Evolutionary conservation across 176 grass and related monocot genomes (phyloP).

Genomic region (Oryza rufipogon): DNA sequence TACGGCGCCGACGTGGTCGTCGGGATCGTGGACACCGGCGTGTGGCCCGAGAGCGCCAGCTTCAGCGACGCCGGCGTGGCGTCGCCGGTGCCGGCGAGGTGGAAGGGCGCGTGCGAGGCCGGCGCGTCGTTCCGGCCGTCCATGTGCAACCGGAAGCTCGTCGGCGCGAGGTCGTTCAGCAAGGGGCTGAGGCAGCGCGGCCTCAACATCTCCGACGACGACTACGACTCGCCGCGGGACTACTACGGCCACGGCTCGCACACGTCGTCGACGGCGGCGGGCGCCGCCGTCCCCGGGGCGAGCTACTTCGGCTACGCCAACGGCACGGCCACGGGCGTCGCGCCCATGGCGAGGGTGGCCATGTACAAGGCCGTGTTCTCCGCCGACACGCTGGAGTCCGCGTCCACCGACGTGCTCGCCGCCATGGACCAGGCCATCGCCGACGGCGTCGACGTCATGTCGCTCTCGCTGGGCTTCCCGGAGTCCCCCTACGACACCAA

Average conservation of each 20-base stretch:
- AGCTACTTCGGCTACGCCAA: slow-evolving; percentile 60
- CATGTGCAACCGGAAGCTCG: slow-evolving; percentile 63
- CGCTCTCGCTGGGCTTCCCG: slow-evolving; percentile 57
- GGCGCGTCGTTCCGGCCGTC: slow-evolving; percentile 39
- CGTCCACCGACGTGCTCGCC: slow-evolving; percentile 66
- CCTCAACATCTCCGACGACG: slow-evolving; percentile 6
- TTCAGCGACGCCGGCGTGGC: slow-evolving; percentile 49
- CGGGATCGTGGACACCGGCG: slow-evolving; percentile 69
- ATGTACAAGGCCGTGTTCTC: slow-evolving; percentile 71
- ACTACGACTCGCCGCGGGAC: slow-evolving; percentile 66
- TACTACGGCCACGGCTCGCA: slow-evolving; percentile 67
- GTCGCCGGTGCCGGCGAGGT: slow-evolving; percentile 39
- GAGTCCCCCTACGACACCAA: slow-evolving; percentile 59
- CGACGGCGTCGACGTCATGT: slow-evolving; percentile 70
- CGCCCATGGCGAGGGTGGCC: slow-evolving; percentile 58
- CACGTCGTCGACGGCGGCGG: slow-evolving; percentile 73
- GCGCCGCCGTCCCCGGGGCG: slow-evolving; percentile 26
- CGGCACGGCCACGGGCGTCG: slow-evolving; percentile 59
- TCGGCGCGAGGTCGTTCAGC: slow-evolving; percentile 59
- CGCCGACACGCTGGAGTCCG: slow-evolving; percentile 39
- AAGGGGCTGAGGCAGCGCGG: slow-evolving; percentile 48
- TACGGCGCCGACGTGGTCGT: slow-evolving; percentile 59
- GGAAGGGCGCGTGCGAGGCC: slow-evolving; percentile 61
- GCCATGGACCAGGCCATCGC: slow-evolving; percentile 59
- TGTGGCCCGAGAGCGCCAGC: slow-evolving; percentile 54